A percentile compares a stretch with the other conserved stretches of the same genome.
These are phyloP conservation scores for Daldinia eschscholtzii DNA, from an alignment of 2,329 filamentous ascomycete species.

Conservation along the genomic window DNA sequence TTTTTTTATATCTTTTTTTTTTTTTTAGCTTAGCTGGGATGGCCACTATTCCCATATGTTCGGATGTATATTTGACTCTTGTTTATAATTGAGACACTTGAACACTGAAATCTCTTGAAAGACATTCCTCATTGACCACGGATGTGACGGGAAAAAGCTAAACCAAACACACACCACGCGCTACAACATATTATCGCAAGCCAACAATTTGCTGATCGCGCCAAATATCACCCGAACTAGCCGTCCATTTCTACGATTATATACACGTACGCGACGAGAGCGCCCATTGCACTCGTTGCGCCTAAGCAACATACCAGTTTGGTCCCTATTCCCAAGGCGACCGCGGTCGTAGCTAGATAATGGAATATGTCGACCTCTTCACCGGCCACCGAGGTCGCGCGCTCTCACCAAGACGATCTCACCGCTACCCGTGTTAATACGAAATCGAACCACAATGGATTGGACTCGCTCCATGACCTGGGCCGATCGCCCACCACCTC, in stretches of 20 bases:
- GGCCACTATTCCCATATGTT: constrained; percentile 20
- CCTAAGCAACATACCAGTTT: constrained; percentile 1
- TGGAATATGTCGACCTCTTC: constrained; percentile 50
- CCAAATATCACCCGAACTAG: constrained; percentile 6
- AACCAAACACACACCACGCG: constrained; percentile 5
- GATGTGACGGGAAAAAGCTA: constrained; percentile 36
- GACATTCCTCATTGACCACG: constrained; percentile 27
- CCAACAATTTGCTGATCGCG: constrained; percentile 1
- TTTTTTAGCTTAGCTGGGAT: constrained; percentile 13
- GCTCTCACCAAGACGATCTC: constrained; percentile 35
- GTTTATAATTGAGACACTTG: constrained; percentile 28
- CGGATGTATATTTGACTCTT: constrained; percentile 21
- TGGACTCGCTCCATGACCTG: constrained; percentile 33
- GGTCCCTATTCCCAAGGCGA: constrained; percentile 9
- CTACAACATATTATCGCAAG: constrained; percentile 7
- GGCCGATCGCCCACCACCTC: constrained; percentile 35
- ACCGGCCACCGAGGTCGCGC: constrained; percentile 45
- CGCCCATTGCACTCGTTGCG: not conserved
- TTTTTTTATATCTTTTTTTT: too few species aligned
- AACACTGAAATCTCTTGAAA: constrained; percentile 6
- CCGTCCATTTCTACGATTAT: constrained; percentile 1
- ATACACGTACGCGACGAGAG: constrained; percentile 15
- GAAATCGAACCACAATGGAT: constrained; percentile 26
- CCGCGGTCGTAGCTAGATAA: constrained; percentile 38
- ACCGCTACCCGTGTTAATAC: constrained; percentile 17